Evolutionary conservation across 2,329 filamentous ascomycete species (phyloP).

Genomic region (Trichoderma polysporum): DNA sequence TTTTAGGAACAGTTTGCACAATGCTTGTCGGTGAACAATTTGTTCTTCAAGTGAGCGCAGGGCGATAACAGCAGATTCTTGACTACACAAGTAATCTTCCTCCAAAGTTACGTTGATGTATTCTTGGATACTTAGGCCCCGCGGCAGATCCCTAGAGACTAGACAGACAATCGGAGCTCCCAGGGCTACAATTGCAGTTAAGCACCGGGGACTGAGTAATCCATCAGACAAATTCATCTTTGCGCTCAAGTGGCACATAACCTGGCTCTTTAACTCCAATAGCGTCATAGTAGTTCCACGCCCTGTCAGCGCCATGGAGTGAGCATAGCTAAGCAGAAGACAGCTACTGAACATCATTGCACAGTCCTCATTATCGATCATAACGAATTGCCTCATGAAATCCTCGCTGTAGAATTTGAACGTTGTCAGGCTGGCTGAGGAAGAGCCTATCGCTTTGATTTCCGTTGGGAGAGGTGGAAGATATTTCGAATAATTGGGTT

Average conservation of each 20-base stretch:
- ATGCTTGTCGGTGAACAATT: not conserved
- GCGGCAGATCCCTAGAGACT: not conserved
- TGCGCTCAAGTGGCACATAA: not conserved
- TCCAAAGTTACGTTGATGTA: not conserved
- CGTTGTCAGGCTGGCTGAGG: not conserved
- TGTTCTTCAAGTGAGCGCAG: not conserved
- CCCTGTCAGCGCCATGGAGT: not conserved
- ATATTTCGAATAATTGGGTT: not conserved
- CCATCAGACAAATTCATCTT: not conserved
- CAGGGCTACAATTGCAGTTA: not conserved
- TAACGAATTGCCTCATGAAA: not conserved
- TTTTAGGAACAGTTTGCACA: not conserved
- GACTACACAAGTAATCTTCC: not conserved
- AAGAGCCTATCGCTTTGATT: not conserved
- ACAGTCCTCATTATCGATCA: not conserved
- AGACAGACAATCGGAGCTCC: constrained; percentile 7
- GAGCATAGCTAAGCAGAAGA: constrained; percentile 1
- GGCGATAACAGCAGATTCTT: not conserved
- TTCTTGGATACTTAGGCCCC: not conserved
- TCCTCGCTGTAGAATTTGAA: not conserved
- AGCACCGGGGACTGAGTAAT: not conserved
- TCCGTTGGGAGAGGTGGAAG: not conserved
- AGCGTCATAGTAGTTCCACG: not conserved
- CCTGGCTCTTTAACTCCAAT: not conserved
- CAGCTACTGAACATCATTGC: not conserved